A percentile compares a stretch with the other conserved stretches of the same genome.
Evolutionary conservation across 2,329 filamentous ascomycete species (phyloP).

Genomic region (Calonectria henricotiae): DNA sequence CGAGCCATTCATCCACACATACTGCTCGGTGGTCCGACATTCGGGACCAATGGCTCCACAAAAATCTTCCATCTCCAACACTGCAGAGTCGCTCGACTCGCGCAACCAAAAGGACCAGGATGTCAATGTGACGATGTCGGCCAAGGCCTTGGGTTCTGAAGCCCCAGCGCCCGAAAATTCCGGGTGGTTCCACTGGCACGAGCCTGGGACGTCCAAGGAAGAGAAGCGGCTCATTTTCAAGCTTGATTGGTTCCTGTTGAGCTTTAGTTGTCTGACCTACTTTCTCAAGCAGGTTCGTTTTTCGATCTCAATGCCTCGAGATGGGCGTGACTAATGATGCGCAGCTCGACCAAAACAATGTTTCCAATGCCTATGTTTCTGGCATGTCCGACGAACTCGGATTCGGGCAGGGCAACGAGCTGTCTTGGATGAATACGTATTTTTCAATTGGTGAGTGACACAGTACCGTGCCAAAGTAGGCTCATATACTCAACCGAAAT

Average conservation of each 20-base stretch:
- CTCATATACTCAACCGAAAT: background rate
- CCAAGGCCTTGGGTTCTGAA: slow-evolving; percentile 18
- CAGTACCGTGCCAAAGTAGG: accelerated
- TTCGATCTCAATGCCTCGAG: too few relatives aligned
- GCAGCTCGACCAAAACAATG: slow-evolving; percentile 63
- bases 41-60: slow-evolving; percentile 24
- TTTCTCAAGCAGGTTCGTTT: slow-evolving; percentile 61
- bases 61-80: slow-evolving; percentile 1
- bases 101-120: slow-evolving; percentile 16
- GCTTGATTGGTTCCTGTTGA: slow-evolving; percentile 66
- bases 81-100: slow-evolving; percentile 23
- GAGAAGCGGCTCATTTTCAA: slow-evolving; percentile 67
- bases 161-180: slow-evolving; percentile 6
- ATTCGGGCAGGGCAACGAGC: slow-evolving; percentile 60
- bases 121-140: slow-evolving; percentile 8
- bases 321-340: slow-evolving; percentile 23
- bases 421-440: slow-evolving; percentile 65
- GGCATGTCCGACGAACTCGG: slow-evolving; percentile 66
- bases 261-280: slow-evolving; percentile 60
- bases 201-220: slow-evolving; percentile 59
- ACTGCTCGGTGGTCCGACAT: slow-evolving; percentile 4
- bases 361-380: slow-evolving; percentile 67
- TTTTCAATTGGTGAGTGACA: slow-evolving; percentile 61
- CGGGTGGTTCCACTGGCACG: slow-evolving; percentile 62
- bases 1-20: background rate